phyloP scores from a whole-genome alignment of 2,329 filamentous ascomycete species.

The Thielaviopsis ethacetica region DNA sequence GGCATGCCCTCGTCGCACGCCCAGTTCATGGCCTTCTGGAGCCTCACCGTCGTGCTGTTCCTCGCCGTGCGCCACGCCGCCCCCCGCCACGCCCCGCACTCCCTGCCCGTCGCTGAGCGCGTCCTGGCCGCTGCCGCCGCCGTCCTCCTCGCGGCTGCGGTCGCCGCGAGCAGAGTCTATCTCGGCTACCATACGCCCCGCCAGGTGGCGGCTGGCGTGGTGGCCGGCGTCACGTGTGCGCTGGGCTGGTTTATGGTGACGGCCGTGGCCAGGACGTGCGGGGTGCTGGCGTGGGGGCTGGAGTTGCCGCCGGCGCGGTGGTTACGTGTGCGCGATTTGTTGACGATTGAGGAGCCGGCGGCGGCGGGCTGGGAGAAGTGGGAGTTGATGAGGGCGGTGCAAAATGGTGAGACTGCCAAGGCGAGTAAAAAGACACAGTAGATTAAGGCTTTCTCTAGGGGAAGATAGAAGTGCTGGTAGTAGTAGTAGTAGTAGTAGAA shows the following conservation, averaged over 20 bases:
- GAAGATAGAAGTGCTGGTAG: no score
- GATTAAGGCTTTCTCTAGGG: no score
- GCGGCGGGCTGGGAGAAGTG: slow-evolving; percentile 92
- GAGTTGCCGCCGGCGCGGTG: slow-evolving; percentile 47
- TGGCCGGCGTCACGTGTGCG: slow-evolving; percentile 55
- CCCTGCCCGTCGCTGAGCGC: slow-evolving; percentile 44
- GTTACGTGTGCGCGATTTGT: slow-evolving; percentile 64
- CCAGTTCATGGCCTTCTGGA: slow-evolving; percentile 88
- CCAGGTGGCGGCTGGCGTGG: slow-evolving; percentile 70
- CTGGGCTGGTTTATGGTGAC: slow-evolving; percentile 66
- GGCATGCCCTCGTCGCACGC: slow-evolving; percentile 93
- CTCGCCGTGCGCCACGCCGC: slow-evolving; percentile 45
- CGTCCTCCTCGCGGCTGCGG: slow-evolving; percentile 44
- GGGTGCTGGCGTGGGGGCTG: slow-evolving; percentile 57
- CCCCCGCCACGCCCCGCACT: slow-evolving; percentile 20
- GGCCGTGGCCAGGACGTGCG: slow-evolving; percentile 44
- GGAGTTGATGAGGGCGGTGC: slow-evolving; percentile 37
- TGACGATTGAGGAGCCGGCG: slow-evolving; percentile 73
- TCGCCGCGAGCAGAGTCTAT: slow-evolving; percentile 75
- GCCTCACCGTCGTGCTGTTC: slow-evolving; percentile 69
- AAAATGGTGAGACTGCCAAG: neutral
- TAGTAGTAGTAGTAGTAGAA: no score
- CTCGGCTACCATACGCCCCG: slow-evolving; percentile 79
- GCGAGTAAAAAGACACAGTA: slow-evolving; percentile 2
- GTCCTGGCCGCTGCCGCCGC: slow-evolving; percentile 35